Percentiles rank a stretch among this genome's conserved stretches.
Conservation (phyloP, 1,284 basidiomycete species). For the Leccinum insolens region DNA sequence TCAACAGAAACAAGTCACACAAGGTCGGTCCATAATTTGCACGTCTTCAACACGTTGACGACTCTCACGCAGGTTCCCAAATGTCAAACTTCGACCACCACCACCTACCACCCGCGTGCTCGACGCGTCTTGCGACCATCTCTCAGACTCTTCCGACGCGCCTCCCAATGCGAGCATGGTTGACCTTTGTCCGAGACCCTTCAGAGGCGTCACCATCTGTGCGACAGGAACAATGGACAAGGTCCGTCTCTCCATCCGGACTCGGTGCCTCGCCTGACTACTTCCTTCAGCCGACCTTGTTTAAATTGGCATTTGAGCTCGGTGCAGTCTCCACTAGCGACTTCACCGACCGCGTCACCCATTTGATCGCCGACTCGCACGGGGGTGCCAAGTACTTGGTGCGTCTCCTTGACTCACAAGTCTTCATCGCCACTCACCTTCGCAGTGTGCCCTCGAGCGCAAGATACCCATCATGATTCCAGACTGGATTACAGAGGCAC, state of each 20-base stretch:
- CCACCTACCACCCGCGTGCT: conserved; percentile 2
- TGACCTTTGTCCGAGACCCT: conserved; percentile 66
- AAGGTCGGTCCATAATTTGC: conserved; percentile 38
- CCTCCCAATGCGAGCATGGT: conserved; percentile 39
- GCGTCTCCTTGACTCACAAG: conserved; percentile 20
- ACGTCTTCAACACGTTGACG: not conserved
- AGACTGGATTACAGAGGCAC: conserved; percentile 68
- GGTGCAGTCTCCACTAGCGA: conserved; percentile 68
- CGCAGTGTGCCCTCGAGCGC: conserved; percentile 72
- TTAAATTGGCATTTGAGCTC: conserved; percentile 74
- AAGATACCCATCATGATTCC: conserved; percentile 75
- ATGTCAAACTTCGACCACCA: conserved; percentile 75
- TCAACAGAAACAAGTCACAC: conserved; percentile 42
- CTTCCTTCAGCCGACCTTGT: conserved; percentile 57
- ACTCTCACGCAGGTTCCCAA: conserved; percentile 57
- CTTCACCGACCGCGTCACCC: conserved; percentile 80
- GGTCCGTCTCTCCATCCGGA: conserved; percentile 39
- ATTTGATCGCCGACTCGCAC: conserved; percentile 70
- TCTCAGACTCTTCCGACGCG: conserved; percentile 32
- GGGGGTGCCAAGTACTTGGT: conserved; percentile 81
- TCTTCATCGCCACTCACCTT: conserved; percentile 9
- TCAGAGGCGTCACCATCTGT: conserved; percentile 65
- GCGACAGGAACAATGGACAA: conserved; percentile 75
- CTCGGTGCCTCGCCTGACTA: not conserved
- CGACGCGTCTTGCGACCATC: conserved; percentile 21